Conservation (phyloP, 805 yeast genomes). For the Yarrowia sp. region DNA sequence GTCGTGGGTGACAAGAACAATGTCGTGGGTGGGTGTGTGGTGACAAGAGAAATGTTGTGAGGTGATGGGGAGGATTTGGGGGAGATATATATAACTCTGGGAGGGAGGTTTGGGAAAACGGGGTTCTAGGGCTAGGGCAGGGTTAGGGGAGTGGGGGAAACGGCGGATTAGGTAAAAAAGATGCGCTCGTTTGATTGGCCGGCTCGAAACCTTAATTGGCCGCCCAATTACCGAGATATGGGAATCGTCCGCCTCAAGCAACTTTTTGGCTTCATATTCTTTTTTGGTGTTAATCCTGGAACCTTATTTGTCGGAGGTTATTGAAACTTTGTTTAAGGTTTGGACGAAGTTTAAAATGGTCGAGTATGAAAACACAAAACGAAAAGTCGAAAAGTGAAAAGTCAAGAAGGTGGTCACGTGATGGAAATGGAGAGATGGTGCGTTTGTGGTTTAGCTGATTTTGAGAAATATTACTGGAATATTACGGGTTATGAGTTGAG, state of each 20-base stretch:
- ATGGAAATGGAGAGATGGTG: neutral
- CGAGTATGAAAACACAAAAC: slow-evolving; percentile 3
- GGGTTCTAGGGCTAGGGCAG: neutral
- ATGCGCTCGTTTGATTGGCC: neutral
- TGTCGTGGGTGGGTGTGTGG: neutral
- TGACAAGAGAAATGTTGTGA: neutral
- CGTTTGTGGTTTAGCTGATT: too few relatives aligned
- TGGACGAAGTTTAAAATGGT: neutral
- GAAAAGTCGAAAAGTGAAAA: neutral
- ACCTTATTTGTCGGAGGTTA: slow-evolving; percentile 16
- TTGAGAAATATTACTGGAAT: too few relatives aligned
- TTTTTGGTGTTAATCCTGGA: slow-evolving; percentile 12
- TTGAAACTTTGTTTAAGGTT: neutral
- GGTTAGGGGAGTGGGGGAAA: neutral
- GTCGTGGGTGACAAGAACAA: neutral
- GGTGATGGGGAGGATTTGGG: neutral
- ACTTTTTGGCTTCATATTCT: slow-evolving; percentile 13
- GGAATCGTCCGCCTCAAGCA: neutral
- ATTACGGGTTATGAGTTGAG: too few relatives aligned
- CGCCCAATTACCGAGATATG: neutral
- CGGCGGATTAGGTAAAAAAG: too few relatives aligned
- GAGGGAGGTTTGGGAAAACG: neutral
- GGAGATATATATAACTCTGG: slow-evolving; percentile 25
- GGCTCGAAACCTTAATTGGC: neutral
- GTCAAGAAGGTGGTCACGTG: slow-evolving; percentile 1